Conservation (phyloP, 2,329 filamentous ascomycete genomes). For the Neospermospora avenae region DNA sequence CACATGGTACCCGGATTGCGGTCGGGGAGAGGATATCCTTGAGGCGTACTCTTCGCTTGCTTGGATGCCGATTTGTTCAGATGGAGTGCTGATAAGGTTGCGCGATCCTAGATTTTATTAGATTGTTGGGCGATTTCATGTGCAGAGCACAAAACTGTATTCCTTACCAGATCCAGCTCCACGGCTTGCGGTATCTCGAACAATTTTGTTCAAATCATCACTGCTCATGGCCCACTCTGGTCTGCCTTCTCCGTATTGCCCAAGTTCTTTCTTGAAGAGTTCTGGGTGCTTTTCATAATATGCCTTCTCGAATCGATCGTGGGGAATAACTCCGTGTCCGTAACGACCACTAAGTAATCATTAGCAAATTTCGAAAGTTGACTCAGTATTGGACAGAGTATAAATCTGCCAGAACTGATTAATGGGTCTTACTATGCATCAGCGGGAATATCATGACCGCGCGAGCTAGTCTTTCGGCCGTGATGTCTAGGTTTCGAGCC, state of each 20-base stretch:
- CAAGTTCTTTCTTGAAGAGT: constrained; percentile 66
- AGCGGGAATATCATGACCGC: constrained; percentile 70
- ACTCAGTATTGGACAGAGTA: neutral
- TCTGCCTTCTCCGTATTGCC: constrained; percentile 54
- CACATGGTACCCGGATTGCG: constrained; percentile 41
- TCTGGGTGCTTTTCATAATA: constrained; percentile 95
- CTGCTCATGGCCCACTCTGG: constrained; percentile 83
- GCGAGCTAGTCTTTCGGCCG: constrained; percentile 67
- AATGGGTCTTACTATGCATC: constrained; percentile 66
- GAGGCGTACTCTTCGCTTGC: constrained; percentile 81
- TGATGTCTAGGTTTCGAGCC: constrained; percentile 54
- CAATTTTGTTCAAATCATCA: constrained; percentile 86
- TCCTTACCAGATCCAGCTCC: constrained; percentile 50
- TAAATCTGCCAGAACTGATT: neutral
- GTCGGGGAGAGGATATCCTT: constrained; percentile 67
- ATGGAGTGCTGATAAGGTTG: constrained; percentile 70
- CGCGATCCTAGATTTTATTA: constrained; percentile 47
- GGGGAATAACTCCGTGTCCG: constrained; percentile 72
- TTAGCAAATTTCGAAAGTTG: constrained; percentile 8
- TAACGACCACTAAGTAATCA: constrained; percentile 57
- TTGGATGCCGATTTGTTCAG: constrained; percentile 86
- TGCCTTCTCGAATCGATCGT: constrained; percentile 82
- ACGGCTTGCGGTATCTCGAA: constrained; percentile 63
- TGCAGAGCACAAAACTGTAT: constrained; percentile 26
- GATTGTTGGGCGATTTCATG: constrained; percentile 24